Evolutionary conservation across 1,139 yeast species (phyloP).

Genomic region (Taiozyma onychis): DNA sequence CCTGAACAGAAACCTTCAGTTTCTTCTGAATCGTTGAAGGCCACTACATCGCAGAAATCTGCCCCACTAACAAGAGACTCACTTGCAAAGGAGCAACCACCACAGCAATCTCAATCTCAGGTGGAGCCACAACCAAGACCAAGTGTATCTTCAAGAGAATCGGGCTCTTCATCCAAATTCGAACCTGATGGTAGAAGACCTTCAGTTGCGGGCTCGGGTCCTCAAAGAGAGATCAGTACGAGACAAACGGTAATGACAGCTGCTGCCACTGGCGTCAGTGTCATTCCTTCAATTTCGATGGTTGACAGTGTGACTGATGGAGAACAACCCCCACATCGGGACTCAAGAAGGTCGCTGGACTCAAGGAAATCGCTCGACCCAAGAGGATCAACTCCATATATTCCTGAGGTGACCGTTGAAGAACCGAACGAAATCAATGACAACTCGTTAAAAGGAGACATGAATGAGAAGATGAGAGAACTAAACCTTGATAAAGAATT

Average conservation of each 20-base stretch:
- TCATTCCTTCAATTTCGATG: background rate
- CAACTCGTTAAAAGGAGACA: constrained; percentile 4
- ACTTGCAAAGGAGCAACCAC: background rate
- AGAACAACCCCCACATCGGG: background rate
- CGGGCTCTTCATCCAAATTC: background rate
- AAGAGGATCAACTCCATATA: constrained; percentile 1
- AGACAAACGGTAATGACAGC: background rate
- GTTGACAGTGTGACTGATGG: background rate
- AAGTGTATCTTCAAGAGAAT: background rate
- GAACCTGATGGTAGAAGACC: background rate
- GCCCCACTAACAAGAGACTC: background rate
- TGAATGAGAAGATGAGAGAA: constrained; percentile 8
- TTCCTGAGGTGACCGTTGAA: background rate
- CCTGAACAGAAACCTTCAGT: constrained; percentile 1
- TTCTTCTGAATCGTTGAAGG: background rate
- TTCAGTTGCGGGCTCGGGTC: background rate
- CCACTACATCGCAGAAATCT: background rate
- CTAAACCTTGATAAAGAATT: constrained; percentile 2
- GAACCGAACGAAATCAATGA: background rate
- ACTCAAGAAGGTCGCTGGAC: background rate
- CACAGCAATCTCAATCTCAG: background rate
- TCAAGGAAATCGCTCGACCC: constrained; percentile 5
- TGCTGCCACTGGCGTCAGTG: background rate
- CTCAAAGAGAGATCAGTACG: background rate
- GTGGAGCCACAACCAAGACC: background rate